Base-by-base conservation (phyloP, 257 asterid genomes). In the Nicotiana knightiana region DNA sequence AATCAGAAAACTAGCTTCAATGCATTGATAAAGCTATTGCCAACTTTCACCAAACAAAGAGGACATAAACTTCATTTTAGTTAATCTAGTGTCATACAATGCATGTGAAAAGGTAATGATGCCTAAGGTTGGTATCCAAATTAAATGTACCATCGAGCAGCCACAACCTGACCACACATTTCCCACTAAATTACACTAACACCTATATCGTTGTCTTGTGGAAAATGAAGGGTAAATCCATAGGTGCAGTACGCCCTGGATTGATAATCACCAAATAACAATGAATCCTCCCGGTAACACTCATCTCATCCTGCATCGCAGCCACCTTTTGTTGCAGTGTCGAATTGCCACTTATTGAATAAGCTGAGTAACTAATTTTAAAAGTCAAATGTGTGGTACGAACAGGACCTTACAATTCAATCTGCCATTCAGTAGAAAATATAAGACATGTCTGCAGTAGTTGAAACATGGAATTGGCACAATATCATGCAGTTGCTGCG, bases 381-480 rank as follows among this genome's bases (percentile, higher is more conserved):
- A 12, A 46, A 46, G 59, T 12, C 59, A 71, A 21, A 6, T 71
- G 5, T 5, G 78, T 71, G 59, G 37, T 71, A 71, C 12, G 21
- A 71, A 43, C 3, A 21, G 59, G 78, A 5, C 78, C 59, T 43
- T 21, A 30, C 26, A 11, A 68, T 43, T 11, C 58, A 43, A 71
- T 71, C 78, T 43, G 17, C 58, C 39, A 71, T 24, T 46, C 24
- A 71, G 79, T 46, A 16, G 73, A 3, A 28, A 39, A 28, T 16
- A 51, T 51, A 30, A 75, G 28, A 28, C 80, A 75, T 75, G 61
- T 75, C 63, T 51, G 80, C 64, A 75, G 80, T 48, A 48, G 12
- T 48, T 71, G 61, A 71, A 71, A 48, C 79, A 58, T 71, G 39
- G 61, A 71, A 71, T 71, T 71, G 79, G 39, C 79, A 46, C 61